These are phyloP conservation scores for Cryptococcus amylolentus DNA, from an alignment of 1,284 basidiomycete species.

Conservation along the genomic window DNA sequence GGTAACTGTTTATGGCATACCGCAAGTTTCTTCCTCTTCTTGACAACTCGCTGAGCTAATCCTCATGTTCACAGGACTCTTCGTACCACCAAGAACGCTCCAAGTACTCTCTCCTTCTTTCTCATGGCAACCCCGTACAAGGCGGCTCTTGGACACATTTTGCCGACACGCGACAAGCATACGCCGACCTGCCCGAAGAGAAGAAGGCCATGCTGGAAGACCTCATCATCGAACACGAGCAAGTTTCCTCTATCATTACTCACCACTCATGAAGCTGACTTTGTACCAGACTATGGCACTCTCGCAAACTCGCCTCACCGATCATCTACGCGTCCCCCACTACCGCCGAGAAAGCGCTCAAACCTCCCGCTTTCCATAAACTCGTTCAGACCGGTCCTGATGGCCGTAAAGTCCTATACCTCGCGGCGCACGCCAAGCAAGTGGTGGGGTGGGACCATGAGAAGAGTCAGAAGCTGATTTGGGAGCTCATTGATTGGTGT, in stretches of 20 bases:
- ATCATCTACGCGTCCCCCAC: constrained; percentile 1
- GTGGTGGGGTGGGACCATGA: constrained; percentile 1
- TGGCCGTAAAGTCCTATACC: constrained; percentile 1
- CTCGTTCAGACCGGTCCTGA: constrained; percentile 1
- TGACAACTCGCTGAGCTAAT: no score
- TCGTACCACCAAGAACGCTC: constrained; percentile 35
- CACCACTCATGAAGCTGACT: background rate
- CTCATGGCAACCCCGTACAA: constrained; percentile 4
- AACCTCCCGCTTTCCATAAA: constrained; percentile 5
- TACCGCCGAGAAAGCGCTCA: background rate
- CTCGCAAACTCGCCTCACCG: constrained; percentile 4
- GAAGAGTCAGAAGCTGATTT: constrained; percentile 6
- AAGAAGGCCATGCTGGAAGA: constrained; percentile 6
- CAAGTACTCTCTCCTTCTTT: constrained; percentile 21
- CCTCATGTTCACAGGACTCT: constrained; percentile 12
- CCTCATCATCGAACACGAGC: constrained; percentile 6
- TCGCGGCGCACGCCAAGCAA: constrained; percentile 2
- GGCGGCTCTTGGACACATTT: constrained; percentile 5
- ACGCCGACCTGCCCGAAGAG: constrained; percentile 6
- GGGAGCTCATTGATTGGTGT: constrained; percentile 7
- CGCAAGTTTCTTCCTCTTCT: background rate
- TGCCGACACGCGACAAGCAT: constrained; percentile 5
- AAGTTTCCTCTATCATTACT: background rate
- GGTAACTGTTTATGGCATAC: constrained; percentile 33
- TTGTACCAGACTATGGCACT: background rate